phyloP scores from a whole-genome alignment of 164 flowering plant genomes.

The Chimonanthus salicifolius region DNA sequence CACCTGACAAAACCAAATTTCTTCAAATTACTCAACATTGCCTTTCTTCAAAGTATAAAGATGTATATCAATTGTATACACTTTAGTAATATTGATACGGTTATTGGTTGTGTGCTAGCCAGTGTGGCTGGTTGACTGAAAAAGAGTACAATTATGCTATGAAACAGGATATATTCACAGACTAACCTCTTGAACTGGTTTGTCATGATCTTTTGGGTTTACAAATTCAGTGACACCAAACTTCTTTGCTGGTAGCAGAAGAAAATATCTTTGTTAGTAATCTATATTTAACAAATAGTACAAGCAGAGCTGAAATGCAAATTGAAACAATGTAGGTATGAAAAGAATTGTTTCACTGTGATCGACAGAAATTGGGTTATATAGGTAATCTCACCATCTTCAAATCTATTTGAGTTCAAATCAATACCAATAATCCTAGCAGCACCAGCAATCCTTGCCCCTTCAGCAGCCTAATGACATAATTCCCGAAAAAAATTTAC shows the following conservation, averaged over 20 bases:
- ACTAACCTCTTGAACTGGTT: constrained; percentile 42
- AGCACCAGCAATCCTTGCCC: constrained; percentile 71
- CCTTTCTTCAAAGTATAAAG: background rate
- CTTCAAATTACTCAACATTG: background rate
- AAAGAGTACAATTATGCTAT: background rate
- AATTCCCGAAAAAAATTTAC: background rate
- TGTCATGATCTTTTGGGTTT: constrained; percentile 33
- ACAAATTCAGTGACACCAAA: constrained; percentile 44
- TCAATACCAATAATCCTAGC: constrained; percentile 80
- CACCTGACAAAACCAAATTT: constrained; percentile 22
- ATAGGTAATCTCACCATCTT: constrained; percentile 32
- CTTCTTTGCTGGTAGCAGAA: constrained; percentile 30
- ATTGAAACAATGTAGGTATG: too few relatives aligned
- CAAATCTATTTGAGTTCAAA: constrained; percentile 49
- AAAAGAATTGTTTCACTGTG: background rate
- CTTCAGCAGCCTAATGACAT: constrained; percentile 61
- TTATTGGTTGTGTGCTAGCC: too few relatives aligned
- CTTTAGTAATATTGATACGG: background rate
- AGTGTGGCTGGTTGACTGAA: background rate
- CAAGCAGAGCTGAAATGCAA: too few relatives aligned
- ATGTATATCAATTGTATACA: background rate
- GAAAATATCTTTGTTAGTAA: background rate
- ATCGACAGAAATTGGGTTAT: background rate
- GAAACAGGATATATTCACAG: background rate
- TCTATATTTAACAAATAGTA: background rate